Percentiles rank a stretch among this genome's conserved stretches.
These are phyloP conservation scores for Xylaria bambusicola DNA, from an alignment of 495 filamentous ascomycete genomes.

Conservation along the genomic window DNA sequence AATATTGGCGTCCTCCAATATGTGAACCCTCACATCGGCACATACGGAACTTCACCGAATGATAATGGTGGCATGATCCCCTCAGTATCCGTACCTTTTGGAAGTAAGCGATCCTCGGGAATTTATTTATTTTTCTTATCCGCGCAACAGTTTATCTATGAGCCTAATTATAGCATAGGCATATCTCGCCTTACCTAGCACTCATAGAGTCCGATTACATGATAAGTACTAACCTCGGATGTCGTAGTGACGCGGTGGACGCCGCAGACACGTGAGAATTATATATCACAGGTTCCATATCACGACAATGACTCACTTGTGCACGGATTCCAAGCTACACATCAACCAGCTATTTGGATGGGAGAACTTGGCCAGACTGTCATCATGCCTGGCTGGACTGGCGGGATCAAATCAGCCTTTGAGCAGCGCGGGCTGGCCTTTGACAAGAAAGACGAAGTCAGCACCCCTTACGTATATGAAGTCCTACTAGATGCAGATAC, in stretches of 20 bases:
- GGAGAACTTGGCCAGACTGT: slow-evolving; percentile 34
- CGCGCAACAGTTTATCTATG: too few relatives aligned
- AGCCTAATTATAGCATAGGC: too few relatives aligned
- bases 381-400: slow-evolving; percentile 28
- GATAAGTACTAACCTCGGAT: too few relatives aligned
- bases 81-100: slow-evolving; percentile 36
- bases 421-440: slow-evolving; percentile 36
- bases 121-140: too few relatives aligned
- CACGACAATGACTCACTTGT: slow-evolving; percentile 29
- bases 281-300: slow-evolving; percentile 36
- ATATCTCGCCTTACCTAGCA: too few relatives aligned
- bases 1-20: slow-evolving; percentile 31
- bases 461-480: slow-evolving; percentile 35
- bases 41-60: slow-evolving; percentile 28
- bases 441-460: slow-evolving; percentile 31
- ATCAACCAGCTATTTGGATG: slow-evolving; percentile 40
- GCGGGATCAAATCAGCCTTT: slow-evolving; percentile 26
- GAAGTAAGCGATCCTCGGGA: slow-evolving; percentile 11
- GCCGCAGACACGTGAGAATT: slow-evolving; percentile 37
- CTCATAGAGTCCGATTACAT: too few relatives aligned
- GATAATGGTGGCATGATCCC: slow-evolving; percentile 39
- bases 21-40: slow-evolving; percentile 36
- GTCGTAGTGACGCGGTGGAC: slow-evolving; percentile 34
- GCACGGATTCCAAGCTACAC: slow-evolving; percentile 38
- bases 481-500: slow-evolving; percentile 33